A percentile compares a stretch with the other conserved stretches of the same genome.
Conservation (phyloP, 1,139 yeast species). For the Yamadazyma mexicana region DNA sequence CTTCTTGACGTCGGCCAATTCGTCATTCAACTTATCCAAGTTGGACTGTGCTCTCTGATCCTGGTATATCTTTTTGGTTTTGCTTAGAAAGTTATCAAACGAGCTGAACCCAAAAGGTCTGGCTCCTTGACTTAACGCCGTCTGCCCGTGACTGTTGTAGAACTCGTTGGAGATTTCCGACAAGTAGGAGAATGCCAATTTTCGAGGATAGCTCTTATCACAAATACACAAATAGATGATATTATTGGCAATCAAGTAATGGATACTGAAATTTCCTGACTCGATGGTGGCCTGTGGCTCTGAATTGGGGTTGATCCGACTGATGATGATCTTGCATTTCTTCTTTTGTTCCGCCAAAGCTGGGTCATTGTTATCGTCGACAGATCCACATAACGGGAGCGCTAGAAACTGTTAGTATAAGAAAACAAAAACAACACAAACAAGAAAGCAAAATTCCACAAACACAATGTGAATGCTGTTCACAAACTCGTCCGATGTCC, state of each 20-base stretch:
- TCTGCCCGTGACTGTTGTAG: slow-evolving; percentile 72
- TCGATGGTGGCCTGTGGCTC: slow-evolving; percentile 87
- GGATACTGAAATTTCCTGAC: slow-evolving; percentile 72
- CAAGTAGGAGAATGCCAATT: slow-evolving; percentile 84
- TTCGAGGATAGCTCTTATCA: slow-evolving; percentile 80
- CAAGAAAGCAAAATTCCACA: too few species aligned
- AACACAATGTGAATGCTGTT: too few species aligned
- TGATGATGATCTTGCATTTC: slow-evolving; percentile 75
- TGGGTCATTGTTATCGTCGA: slow-evolving; percentile 70
- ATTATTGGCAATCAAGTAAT: slow-evolving; percentile 63
- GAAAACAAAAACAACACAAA: too few species aligned
- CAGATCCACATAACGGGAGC: slow-evolving; percentile 89
- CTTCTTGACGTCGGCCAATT: slow-evolving; percentile 88
- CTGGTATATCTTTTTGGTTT: slow-evolving; percentile 84
- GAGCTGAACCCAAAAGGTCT: slow-evolving; percentile 90
- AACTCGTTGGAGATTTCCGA: slow-evolving; percentile 83
- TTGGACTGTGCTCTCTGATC: slow-evolving; percentile 91
- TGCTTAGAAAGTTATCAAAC: slow-evolving; percentile 79
- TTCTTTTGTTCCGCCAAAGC: slow-evolving; percentile 74
- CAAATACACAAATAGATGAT: slow-evolving; percentile 78
- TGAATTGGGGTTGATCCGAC: slow-evolving; percentile 75
- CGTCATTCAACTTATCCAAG: slow-evolving; percentile 81
- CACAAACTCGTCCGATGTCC: not conserved
- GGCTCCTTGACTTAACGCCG: slow-evolving; percentile 59
- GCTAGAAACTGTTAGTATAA: slow-evolving; percentile 44